Evolutionary conservation across 805 yeast genomes (phyloP), one percentile per base, ranked within the genome.

Genomic region (Candida lessepsii): DNA sequence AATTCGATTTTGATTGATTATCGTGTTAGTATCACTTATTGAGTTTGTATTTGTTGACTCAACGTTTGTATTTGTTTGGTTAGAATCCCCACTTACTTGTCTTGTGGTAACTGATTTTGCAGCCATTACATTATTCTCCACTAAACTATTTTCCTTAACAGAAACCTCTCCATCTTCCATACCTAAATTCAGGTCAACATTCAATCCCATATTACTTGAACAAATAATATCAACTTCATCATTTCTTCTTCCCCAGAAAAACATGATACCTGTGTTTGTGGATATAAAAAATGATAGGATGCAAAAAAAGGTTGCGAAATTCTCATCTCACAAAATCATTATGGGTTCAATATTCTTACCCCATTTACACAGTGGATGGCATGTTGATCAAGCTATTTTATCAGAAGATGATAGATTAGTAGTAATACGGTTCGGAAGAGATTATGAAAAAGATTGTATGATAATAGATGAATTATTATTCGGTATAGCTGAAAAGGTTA

Each of bases 321-420:
- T 31, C 37, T 30, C 37, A 39, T 31, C 31, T 19, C 26, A 29
- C 7, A 27, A 29, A 14, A 11, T 20, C 15, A 20, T 13, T n/a
- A 86, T 86, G 95, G 90, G 91, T 4, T 82, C 90, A 43, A 81
- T 85, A 1, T 85, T 87, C 52, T 67, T 88, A 38, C 93, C 95
- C 1, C 93, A 88, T 56, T 65, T 88, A 42, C 77, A 71, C 19
- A 75, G 91, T 0, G 96, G 95, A 5, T 88, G 96, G 97, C 99
- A 93, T 56, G 98, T 93, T 23, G 99, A 93, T 63, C 98, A 93
- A 57, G 96, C 99, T 5, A 93, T 93, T 27, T 70, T 93, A 16
- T 79, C 88, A 6, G 99, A 93, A 56, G 95, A 86, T 43, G 96
- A 87, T 37, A 66, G 96, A 42, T 62, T 93, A 6, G 97, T 93